A percentile compares a stretch with the other conserved stretches of the same genome.
phyloP scores from a whole-genome alignment of 805 yeast species.

The Yarrowia sp. region DNA sequence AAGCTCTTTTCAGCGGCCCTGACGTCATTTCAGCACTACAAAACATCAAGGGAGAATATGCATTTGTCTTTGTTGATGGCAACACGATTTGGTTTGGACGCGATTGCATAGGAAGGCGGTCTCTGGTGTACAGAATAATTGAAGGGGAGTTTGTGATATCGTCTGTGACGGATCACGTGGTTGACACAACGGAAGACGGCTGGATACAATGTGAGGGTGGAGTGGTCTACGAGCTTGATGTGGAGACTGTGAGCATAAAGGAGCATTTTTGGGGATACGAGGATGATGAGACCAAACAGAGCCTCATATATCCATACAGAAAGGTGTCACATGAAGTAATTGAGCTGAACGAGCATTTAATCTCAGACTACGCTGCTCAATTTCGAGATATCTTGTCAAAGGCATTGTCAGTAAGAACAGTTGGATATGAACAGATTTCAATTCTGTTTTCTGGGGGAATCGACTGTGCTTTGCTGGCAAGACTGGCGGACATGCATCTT shows the following conservation, averaged over 20 bases:
- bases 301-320: background rate
- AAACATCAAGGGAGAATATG: slow-evolving; percentile 75
- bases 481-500: slow-evolving; percentile 37
- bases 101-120: slow-evolving; percentile 77
- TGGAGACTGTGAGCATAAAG: slow-evolving; percentile 55
- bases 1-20: slow-evolving; percentile 35
- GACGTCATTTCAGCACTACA: slow-evolving; percentile 46
- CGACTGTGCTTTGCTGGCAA: slow-evolving; percentile 81
- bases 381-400: background rate
- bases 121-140: slow-evolving; percentile 50
- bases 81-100: slow-evolving; percentile 67
- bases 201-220: background rate
- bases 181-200: background rate
- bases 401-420: background rate
- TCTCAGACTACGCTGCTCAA: background rate
- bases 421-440: slow-evolving; percentile 41
- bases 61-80: slow-evolving; percentile 50
- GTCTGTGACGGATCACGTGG: slow-evolving; percentile 40
- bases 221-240: slow-evolving; percentile 4
- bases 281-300: background rate
- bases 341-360: background rate
- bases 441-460: slow-evolving; percentile 91
- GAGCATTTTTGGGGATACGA: slow-evolving; percentile 46
- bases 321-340: background rate
- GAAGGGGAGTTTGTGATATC: slow-evolving; percentile 45